Evolutionary conservation across 345 rosid species (phyloP).

Genomic region (Hibiscus mutabilis): DNA sequence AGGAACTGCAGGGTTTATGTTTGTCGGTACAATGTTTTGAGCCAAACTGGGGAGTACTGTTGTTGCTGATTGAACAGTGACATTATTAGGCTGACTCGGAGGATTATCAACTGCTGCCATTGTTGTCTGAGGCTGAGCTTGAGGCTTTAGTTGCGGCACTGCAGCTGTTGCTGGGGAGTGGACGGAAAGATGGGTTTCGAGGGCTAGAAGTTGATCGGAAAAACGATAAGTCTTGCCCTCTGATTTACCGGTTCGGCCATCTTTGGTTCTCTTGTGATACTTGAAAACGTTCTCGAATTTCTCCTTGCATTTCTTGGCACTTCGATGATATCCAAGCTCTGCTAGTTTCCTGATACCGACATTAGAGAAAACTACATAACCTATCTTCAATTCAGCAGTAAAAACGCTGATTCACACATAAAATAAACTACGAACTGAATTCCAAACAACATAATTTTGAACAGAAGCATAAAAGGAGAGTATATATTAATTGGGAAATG

Average conservation of each 20-base stretch:
- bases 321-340: slow-evolving; percentile 73
- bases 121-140: slow-evolving; percentile 3
- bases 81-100: slow-evolving; percentile 11
- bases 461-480: too few species aligned
- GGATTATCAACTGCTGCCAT: slow-evolving; percentile 22
- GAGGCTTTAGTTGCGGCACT: neutral
- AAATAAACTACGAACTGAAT: slow-evolving; percentile 13
- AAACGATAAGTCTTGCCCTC: slow-evolving; percentile 70
- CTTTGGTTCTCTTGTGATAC: slow-evolving; percentile 88
- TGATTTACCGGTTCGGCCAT: slow-evolving; percentile 57
- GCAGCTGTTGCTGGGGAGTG: neutral
- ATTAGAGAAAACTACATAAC: neutral
- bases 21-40: neutral
- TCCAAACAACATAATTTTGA: neutral
- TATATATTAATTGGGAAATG: too few species aligned
- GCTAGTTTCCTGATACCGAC: slow-evolving; percentile 53
- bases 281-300: slow-evolving; percentile 88
- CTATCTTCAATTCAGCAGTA: neutral
- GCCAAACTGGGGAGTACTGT: neutral
- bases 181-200: slow-evolving; percentile 28
- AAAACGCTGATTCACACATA: slow-evolving; percentile 5
- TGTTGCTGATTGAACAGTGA: slow-evolving; percentile 32
- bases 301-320: slow-evolving; percentile 93
- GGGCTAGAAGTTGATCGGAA: slow-evolving; percentile 75
- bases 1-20: slow-evolving; percentile 9